Base-by-base conservation (phyloP, 257 asterid genomes). In the Rubia yunnanensis region DNA sequence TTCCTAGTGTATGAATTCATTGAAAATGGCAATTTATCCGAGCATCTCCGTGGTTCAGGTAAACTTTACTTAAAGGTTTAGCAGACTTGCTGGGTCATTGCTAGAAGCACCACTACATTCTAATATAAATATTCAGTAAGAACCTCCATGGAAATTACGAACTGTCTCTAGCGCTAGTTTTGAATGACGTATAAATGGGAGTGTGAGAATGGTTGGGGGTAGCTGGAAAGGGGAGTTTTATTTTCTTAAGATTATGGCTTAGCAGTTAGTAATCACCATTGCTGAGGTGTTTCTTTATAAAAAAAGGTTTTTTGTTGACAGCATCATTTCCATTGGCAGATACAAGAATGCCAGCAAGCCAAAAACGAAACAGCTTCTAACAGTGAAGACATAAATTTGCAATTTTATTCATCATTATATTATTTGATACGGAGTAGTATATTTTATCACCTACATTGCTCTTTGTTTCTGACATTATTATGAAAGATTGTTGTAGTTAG, bases 1-100 rank as follows among this genome's bases (percentile, higher is more conserved):
- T 92, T 92, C 77, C 96, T 92, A 72, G 98, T 92, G 23, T 92
- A 92, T 70, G 97, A 92, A 78, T 92, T 58, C 75, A 82, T 92
- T 60, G 96, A 89, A 72, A 92, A 89, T 66, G 98, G 98, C 48
- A 84, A 92, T 86, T 74, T 92, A 81, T 85, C 97, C 48, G 81
- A 92, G 68, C 96, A 92, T 84, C 86, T 92, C 64, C 88, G 94
- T 53, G 91, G 96, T 71, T 71, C 95, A 63, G 96, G 94, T 85
- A 58, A 31, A 75, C 24, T 70, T 61, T 46, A 63, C 20, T 55
- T 13, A 9, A 36, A 55, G 71, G 10, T 36, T 35, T 10, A 14
- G 28, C n/a, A 10, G 31, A 55, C 52, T 2, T 30, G 65, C 20
- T 14, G 31, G 65, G 44, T 70, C 31, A 64, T 44, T 46, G 23